Evolutionary conservation across 768 basidiomycete genomes (phyloP).

Genomic region (Tricholoma sp.): DNA sequence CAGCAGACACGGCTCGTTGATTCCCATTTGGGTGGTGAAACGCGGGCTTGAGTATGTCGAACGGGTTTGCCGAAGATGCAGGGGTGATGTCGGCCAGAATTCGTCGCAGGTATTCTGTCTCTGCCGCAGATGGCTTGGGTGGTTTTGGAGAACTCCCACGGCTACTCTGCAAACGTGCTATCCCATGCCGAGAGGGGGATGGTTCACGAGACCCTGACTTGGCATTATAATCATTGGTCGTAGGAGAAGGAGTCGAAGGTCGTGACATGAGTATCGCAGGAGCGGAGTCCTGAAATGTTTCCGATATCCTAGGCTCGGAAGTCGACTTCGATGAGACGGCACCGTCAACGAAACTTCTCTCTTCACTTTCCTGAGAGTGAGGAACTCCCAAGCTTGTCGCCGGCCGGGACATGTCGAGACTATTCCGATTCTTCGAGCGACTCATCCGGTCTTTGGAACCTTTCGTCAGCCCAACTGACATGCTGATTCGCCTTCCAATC

Average conservation of each 20-base stretch:
- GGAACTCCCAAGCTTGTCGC: conserved; percentile 1
- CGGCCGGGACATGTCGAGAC: conserved; percentile 2
- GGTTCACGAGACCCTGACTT: conserved; percentile 1
- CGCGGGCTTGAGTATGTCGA: conserved; percentile 42
- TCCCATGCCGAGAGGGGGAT: conserved; percentile 10
- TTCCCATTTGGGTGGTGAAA: conserved; percentile 6
- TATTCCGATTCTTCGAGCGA: conserved; percentile 26
- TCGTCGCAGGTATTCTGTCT: conserved; percentile 62
- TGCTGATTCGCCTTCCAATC: conserved; percentile 57
- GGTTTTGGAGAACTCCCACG: conserved; percentile 43
- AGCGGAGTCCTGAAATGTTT: neutral
- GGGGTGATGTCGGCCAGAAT: conserved; percentile 62
- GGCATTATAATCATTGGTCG: conserved; percentile 1
- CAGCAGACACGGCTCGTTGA: conserved; percentile 8
- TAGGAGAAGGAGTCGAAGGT: conserved; percentile 8
- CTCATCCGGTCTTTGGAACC: conserved; percentile 29
- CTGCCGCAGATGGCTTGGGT: conserved; percentile 50
- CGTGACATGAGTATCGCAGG: conserved; percentile 7
- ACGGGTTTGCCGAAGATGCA: conserved; percentile 35
- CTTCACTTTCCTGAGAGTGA: neutral
- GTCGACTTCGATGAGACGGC: conserved; percentile 1
- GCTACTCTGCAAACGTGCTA: conserved; percentile 16
- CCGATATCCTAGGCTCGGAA: conserved; percentile 2
- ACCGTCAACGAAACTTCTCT: conserved; percentile 4
- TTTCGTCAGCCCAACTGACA: conserved; percentile 47